phyloP scores from a whole-genome alignment of 306 rosid genomes.

The Cotoneaster glaucophyllus region DNA sequence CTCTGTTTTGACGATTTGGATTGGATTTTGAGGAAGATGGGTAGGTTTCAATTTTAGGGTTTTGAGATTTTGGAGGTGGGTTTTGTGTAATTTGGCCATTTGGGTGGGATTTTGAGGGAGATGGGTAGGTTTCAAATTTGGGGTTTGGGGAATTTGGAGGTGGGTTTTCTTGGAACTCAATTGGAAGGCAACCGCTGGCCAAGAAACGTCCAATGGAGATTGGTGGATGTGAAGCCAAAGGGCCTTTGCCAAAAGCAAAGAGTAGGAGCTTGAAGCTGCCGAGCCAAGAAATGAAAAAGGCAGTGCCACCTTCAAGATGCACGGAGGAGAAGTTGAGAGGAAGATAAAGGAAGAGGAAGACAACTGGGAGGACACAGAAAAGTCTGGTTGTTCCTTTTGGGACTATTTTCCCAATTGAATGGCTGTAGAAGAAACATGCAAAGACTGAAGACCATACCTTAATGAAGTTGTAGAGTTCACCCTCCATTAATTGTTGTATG shows the following conservation, averaged over 20 bases:
- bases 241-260: conserved; percentile 18
- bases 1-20: background rate
- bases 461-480: conserved; percentile 8
- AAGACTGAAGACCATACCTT: conserved; percentile 13
- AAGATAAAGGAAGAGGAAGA: conserved; percentile 17
- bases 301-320: conserved; percentile 15
- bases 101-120: too few relatives aligned
- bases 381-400: conserved; percentile 14
- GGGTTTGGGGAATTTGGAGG: too few relatives aligned
- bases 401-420: conserved; percentile 3
- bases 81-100: too few relatives aligned
- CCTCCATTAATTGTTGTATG: conserved; percentile 10
- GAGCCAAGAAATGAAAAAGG: conserved; percentile 21
- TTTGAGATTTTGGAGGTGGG: too few relatives aligned
- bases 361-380: conserved; percentile 13
- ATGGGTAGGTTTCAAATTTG: too few relatives aligned
- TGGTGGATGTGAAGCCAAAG: conserved; percentile 26
- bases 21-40: background rate
- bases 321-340: conserved; percentile 17
- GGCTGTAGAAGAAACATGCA: conserved; percentile 5
- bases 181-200: conserved; percentile 51
- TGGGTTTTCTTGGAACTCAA: conserved; percentile 41
- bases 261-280: conserved; percentile 31
- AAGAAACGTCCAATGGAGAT: conserved; percentile 45
- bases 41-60: too few relatives aligned